Conservation (phyloP, 2,329 filamentous ascomycete species). For the Fusarium luffae region DNA sequence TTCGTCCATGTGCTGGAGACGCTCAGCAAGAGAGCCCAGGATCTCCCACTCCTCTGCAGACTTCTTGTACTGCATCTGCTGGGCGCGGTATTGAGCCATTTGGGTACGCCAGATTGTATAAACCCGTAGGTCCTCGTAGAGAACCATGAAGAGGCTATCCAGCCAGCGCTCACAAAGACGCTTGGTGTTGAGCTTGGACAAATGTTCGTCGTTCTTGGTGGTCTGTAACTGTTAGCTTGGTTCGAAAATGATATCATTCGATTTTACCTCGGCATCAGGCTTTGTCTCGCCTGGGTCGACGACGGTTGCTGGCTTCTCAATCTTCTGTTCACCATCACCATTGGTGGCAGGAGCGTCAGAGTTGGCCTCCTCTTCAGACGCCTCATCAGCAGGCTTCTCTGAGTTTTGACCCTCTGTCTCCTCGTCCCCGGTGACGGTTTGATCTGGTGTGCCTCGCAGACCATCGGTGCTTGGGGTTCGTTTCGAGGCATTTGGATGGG, state of each 20-base stretch:
- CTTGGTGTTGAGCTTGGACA: conserved; percentile 96
- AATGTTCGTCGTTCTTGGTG: conserved; percentile 74
- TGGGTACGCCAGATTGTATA: conserved; percentile 99
- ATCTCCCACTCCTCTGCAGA: conserved; percentile 99
- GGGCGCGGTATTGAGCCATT: conserved; percentile 93
- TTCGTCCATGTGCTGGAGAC: conserved; percentile 91
- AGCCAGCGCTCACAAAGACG: conserved; percentile 97
- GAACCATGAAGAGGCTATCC: conserved; percentile 98
- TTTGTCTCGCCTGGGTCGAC: conserved; percentile 80
- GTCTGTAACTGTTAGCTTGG: conserved; percentile 56
- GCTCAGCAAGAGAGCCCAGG: conserved; percentile 89
- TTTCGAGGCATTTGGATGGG: conserved; percentile 60
- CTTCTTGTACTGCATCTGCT: conserved; percentile 96
- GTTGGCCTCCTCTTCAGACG: conserved; percentile 43
- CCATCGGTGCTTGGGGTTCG: conserved; percentile 84
- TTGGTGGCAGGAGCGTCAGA: conserved; percentile 51
- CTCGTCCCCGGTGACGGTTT: conserved; percentile 61
- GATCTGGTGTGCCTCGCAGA: conserved; percentile 75
- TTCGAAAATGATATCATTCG: background rate
- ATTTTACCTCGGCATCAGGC: conserved; percentile 74
- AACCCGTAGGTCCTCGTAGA: conserved; percentile 96
- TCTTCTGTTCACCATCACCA: conserved; percentile 57
- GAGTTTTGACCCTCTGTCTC: conserved; percentile 51
- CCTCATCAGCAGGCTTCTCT: conserved; percentile 48
- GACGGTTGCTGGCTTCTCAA: conserved; percentile 84